Evolutionary conservation across 345 rosid species (phyloP).

Genomic region (Adansonia digitata): DNA sequence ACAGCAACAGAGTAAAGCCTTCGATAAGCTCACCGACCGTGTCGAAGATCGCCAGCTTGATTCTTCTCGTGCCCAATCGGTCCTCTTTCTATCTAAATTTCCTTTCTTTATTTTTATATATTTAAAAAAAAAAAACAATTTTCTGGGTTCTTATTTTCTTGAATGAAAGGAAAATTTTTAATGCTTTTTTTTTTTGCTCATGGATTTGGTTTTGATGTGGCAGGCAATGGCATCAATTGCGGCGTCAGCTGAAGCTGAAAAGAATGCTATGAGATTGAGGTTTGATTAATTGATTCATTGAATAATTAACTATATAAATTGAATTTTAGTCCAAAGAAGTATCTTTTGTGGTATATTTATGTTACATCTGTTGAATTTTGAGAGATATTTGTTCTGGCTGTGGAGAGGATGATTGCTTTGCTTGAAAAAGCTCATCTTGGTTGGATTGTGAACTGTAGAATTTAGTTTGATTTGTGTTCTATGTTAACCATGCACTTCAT

Average conservation of each 20-base stretch:
- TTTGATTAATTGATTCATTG: slow-evolving; percentile 9
- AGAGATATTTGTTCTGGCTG: background rate
- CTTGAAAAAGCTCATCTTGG: background rate
- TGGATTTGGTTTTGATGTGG: background rate
- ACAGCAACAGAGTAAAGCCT: slow-evolving; percentile 96
- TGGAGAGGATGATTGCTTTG: background rate
- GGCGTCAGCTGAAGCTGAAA: slow-evolving; percentile 74
- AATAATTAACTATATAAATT: background rate
- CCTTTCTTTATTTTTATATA: background rate
- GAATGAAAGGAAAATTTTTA: background rate
- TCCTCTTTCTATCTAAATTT: slow-evolving; percentile 14
- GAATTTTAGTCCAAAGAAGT: background rate
- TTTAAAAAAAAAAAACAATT: background rate
- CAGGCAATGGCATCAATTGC: slow-evolving; percentile 99
- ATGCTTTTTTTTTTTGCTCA: background rate
- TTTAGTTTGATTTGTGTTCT: background rate
- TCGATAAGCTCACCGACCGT: slow-evolving; percentile 93
- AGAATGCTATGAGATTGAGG: slow-evolving; percentile 89
- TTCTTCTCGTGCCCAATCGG: slow-evolving; percentile 89
- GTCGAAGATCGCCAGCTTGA: slow-evolving; percentile 99
- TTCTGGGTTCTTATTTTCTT: too few relatives aligned
- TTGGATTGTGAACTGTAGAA: background rate
- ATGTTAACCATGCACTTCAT: too few relatives aligned
- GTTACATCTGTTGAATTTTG: background rate
- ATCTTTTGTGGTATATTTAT: background rate